Conservation (phyloP, 257 asterid genomes). For the Penstemon newberryi region DNA sequence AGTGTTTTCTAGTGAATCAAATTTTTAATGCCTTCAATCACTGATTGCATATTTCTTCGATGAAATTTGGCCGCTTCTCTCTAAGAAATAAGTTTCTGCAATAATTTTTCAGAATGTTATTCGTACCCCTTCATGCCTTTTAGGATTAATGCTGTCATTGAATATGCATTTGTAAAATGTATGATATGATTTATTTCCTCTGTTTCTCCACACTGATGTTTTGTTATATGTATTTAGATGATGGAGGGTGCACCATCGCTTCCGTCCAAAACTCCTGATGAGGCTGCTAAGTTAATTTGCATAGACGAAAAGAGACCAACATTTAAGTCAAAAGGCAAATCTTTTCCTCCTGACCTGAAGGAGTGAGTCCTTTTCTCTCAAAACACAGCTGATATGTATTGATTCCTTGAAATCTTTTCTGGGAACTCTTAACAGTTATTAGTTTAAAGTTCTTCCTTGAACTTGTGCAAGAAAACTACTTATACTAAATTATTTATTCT, state of each 20-base stretch:
- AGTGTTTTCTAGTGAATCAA: background rate
- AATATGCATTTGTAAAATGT: slow-evolving; percentile 3
- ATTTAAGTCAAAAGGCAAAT: slow-evolving; percentile 76
- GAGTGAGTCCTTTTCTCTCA: slow-evolving; percentile 54
- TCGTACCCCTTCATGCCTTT: background rate
- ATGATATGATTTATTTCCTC: background rate
- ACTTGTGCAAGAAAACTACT: too few species aligned
- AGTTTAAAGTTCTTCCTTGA: background rate
- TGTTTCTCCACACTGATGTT: slow-evolving; percentile 6
- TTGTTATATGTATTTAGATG: slow-evolving; percentile 52
- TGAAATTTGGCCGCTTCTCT: background rate
- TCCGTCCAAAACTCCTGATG: slow-evolving; percentile 79
- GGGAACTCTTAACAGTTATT: background rate
- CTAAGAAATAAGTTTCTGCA: slow-evolving; percentile 3
- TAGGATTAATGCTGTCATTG: background rate
- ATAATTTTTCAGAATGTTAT: slow-evolving; percentile 4
- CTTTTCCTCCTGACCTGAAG: slow-evolving; percentile 70
- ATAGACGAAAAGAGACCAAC: slow-evolving; percentile 76
- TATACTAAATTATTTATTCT: background rate
- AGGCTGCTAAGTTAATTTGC: slow-evolving; percentile 60
- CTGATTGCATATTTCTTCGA: background rate
- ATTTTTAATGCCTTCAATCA: background rate
- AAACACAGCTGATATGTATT: background rate
- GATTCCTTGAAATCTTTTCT: background rate
- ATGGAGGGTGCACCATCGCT: slow-evolving; percentile 79